Base-by-base conservation (phyloP, 345 rosid genomes). In the Conringia planisiliqua region DNA sequence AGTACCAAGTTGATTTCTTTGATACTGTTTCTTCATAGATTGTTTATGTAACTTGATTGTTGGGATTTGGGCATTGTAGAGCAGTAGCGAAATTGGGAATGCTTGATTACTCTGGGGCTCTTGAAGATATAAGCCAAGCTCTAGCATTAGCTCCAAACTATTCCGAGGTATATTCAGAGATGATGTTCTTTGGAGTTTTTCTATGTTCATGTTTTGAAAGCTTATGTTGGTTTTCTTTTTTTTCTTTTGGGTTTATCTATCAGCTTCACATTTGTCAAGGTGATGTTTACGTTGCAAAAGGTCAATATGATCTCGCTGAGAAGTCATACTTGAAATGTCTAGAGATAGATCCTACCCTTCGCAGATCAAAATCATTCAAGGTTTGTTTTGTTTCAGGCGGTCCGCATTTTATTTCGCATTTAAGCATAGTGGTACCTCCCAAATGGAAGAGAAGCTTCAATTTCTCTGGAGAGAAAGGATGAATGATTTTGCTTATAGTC, bases 181-280 rank as follows among this genome's bases (percentile, higher is more conserved):
- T 3, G 16, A 3, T 9, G 32, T 9, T 62, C 42, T 70, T 71
- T 36, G 39, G 29, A 66, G 14, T 24, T 65, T 70, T 6, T 2
- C 1, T 1, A 4, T 7, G 60, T 22, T 57, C 50, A 14, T 39
- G 6, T 44, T 46, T 46, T 14, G 62, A 44, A 20, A 63, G 20
- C 73, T 52, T 42, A 52, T 51, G 10, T 51, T 51, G n/a, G 6
- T 36, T 46, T 42, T 3, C n/a, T 36, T 36, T 6, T 10, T 78
- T 42, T 4, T 13, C 62, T 20, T 76, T 20, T 76, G 54, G 16
- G 2, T 69, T 26, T 44, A 36, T 70, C 14, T 59, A 38, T 20
- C 84, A 93, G 96, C 85, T 88, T 43, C 81, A 91, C 47, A 56
- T 91, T n/a, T 82, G 92, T 66, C 86, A 91, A 83, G 98, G 97